Base-by-base conservation (phyloP, 139 green algal species). In the Chlamydomonas applanata region DNA sequence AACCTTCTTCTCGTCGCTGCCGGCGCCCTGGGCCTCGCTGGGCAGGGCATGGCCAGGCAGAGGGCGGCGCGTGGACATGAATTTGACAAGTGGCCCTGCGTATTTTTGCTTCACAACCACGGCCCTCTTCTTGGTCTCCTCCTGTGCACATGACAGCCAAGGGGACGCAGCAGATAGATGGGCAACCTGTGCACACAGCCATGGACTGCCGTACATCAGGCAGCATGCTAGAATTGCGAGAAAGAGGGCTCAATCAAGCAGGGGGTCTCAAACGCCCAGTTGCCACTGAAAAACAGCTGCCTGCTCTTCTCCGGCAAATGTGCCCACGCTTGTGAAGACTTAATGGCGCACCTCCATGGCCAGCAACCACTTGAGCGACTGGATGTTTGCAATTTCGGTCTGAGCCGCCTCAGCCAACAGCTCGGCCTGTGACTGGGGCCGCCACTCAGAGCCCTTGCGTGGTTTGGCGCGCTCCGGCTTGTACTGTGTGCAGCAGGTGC, bases 391-490 rank as follows among this genome's bases (percentile, higher is more conserved):
- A 19, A 80, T 73, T 68, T 96, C 93, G 40, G 93, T 97, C 14
- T 83, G 77, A 3, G 93, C 93, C 0, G 93, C 93, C 68, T 97
- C 93, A 9, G 85, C 83, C 25, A 97, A 86, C 72, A 97, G 81
- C 84, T 97, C 91, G 34, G 90, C 91, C 78, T 96, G 90, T 0
- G 89, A 92, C 32, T 91, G 62, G 17, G 78, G 72, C 30, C 63
- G 72, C 72, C 72, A 78, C 7, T 59, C 52, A 30, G 40, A 69
- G 20, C 20, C 17, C 46, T 74, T 74, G 44, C 64, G 64, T 17
- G 64, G 64, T 33, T 71, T 71, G 22, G 54, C 40, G 11, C 40
- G 32, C 36, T 71, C 64, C 32, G 45, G 64, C 19, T 69, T 25
- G 25, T 25, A 35, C 56, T 65, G 27, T 17, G 9, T 27, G n/a